These are phyloP conservation scores for Terana coerulea DNA, from an alignment of 768 basidiomycete genomes.

Conservation along the genomic window DNA sequence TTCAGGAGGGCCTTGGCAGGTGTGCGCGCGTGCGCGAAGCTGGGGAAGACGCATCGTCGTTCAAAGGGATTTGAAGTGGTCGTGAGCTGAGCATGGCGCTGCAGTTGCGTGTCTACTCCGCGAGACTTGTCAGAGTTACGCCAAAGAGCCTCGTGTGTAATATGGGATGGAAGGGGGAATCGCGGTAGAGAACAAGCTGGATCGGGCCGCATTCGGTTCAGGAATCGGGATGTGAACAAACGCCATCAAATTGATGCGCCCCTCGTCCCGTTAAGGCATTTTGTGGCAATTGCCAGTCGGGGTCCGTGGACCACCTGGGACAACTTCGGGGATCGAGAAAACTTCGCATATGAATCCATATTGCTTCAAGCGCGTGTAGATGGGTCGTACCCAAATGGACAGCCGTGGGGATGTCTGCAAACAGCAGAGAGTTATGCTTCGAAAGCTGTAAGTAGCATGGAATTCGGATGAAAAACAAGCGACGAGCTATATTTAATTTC, in stretches of 20 bases:
- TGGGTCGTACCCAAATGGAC: no score
- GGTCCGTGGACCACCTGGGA: no score
- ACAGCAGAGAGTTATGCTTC: no score
- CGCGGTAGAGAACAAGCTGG: not conserved
- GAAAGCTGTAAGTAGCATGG: no score
- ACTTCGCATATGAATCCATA: no score
- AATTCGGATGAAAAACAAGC: no score
- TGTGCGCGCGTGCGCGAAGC: slow-evolving; percentile 28
- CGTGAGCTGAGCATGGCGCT: slow-evolving; percentile 6
- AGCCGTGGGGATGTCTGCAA: no score
- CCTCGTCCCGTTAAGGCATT: no score
- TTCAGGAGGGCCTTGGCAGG: slow-evolving; percentile 47
- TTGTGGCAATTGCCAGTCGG: no score
- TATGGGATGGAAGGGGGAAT: not conserved
- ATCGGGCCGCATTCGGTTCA: not conserved
- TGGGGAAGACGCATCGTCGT: slow-evolving; percentile 1
- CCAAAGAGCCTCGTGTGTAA: not conserved
- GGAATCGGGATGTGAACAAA: not conserved
- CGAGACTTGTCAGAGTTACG: not conserved
- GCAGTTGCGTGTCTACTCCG: not conserved
- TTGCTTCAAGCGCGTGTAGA: no score
- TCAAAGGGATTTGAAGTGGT: not conserved
- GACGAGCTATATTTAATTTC: no score
- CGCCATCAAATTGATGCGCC: not conserved
- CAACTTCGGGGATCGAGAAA: no score